Percentiles rank a stretch among this genome's conserved stretches.
These are phyloP conservation scores for Cyberlindnera maclurae DNA, from an alignment of 805 yeast genomes.

Conservation along the genomic window DNA sequence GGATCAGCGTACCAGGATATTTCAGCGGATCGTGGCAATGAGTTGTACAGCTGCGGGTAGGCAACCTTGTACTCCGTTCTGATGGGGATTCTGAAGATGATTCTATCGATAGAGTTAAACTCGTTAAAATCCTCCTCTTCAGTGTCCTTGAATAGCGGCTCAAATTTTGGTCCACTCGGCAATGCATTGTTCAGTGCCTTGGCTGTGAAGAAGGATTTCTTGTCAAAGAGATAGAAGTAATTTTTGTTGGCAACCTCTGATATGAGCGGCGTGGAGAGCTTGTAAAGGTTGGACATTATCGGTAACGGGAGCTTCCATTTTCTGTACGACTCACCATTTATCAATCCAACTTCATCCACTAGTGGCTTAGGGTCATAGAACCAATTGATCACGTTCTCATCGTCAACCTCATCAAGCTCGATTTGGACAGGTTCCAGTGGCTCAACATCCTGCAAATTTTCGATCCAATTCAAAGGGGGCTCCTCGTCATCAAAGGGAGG, in stretches of 20 bases:
- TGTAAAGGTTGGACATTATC: conserved; percentile 57
- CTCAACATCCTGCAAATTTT: conserved; percentile 65
- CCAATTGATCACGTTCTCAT: conserved; percentile 62
- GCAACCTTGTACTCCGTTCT: conserved; percentile 84
- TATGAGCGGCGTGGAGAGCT: conserved; percentile 64
- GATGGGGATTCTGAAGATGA: conserved; percentile 70
- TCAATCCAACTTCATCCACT: conserved; percentile 43
- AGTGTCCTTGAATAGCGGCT: conserved; percentile 66
- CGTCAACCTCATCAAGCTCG: conserved; percentile 59
- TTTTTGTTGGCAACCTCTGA: conserved; percentile 46
- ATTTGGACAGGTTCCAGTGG: conserved; percentile 65
- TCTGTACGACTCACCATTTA: conserved; percentile 74
- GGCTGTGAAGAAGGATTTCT: conserved; percentile 78
- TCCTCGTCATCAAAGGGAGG: conserved; percentile 98
- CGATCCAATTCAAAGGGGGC: conserved; percentile 81
- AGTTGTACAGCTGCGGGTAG: conserved; percentile 77
- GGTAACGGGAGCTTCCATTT: conserved; percentile 59
- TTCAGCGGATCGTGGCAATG: conserved; percentile 59
- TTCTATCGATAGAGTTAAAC: conserved; percentile 82
- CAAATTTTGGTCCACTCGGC: conserved; percentile 96
- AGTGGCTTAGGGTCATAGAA: conserved; percentile 74
- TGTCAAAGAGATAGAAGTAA: conserved; percentile 66
- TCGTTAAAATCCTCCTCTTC: conserved; percentile 78
- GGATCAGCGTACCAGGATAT: conserved; percentile 62
- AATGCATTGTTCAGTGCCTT: conserved; percentile 81